Base-by-base conservation (phyloP, 768 basidiomycete species). In the Cyclocybe cylindracea region DNA sequence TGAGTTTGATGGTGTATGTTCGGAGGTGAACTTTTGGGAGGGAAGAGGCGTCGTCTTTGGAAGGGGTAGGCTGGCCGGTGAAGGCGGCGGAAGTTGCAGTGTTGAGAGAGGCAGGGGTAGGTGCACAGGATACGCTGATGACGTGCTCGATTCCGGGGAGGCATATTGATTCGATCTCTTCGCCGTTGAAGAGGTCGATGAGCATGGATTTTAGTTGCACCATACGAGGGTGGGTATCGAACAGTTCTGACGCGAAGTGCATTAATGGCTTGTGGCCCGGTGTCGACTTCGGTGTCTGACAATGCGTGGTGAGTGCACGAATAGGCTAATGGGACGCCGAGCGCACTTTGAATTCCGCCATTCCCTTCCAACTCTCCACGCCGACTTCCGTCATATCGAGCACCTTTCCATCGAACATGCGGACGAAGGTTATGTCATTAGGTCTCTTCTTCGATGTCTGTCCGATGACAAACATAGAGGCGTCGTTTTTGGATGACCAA, bases 341-440 rank as follows among this genome's bases (percentile, higher is more conserved):
- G 70, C 82, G 50, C 67, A 90, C 97, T 78, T 93, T 91, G 75
- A 96, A 87, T 34, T 84, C 84, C 10, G 77, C 61, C 88, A 98
- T 95, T 56, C 83, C 78, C 46, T 82, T 78, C 64, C 86, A 94
- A 39, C 74, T 79, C 47, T 94, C 91, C 24, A 98, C 85, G 1
- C 96, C 94, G 7, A 97, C 72, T 72, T 98, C 97, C 51, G 93
- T 82, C 92, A 98, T 96, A 68, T 99, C 97, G 62, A 98, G 73
- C 34, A 98, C 82, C 63, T 83, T 76, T 38, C 84, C 79, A 57
- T 97, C 89, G 58, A 86, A 98, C 80, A 87, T 94, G 49, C 97
- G 75, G 5, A 86, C 89, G 61, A 98, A 83, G 0, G 88, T 84
- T 55, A 99, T 69, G 19, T 89, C 86, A 60, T 98, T 79, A 7